Percentiles rank a stretch among this genome's conserved stretches.
Conservation (phyloP, 805 yeast species). For the Komagataella ulmi region DNA sequence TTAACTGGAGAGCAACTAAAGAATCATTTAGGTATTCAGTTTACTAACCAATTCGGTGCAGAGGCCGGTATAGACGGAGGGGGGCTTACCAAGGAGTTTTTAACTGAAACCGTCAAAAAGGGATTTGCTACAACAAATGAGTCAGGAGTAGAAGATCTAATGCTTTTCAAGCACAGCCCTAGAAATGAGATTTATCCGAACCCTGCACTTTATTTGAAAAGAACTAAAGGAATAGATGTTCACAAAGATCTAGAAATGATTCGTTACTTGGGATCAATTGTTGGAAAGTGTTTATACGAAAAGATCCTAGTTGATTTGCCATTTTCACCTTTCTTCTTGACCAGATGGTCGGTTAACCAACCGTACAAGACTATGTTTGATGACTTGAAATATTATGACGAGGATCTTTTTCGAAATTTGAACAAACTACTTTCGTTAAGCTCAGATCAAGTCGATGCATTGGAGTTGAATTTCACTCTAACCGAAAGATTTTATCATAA, state of each 20-base stretch:
- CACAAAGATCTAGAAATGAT: conserved; percentile 17
- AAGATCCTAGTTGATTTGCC: conserved; percentile 67
- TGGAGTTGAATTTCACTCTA: conserved; percentile 58
- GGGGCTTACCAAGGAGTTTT: conserved; percentile 84
- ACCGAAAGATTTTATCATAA: conserved; percentile 24
- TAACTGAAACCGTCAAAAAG: conserved; percentile 58
- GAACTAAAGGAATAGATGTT: conserved; percentile 12
- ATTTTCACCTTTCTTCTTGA: conserved; percentile 78
- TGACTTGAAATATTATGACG: conserved; percentile 63
- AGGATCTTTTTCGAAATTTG: conserved; percentile 49
- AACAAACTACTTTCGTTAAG: conserved; percentile 44
- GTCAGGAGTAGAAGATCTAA: conserved; percentile 3
- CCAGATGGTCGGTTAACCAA: conserved; percentile 43
- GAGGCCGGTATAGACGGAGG: conserved; percentile 97
- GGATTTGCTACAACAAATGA: conserved; percentile 34
- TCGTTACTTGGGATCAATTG: conserved; percentile 64
- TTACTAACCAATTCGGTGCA: conserved; percentile 58
- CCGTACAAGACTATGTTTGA: conserved; percentile 50
- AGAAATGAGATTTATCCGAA: conserved; percentile 63
- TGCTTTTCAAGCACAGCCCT: conserved; percentile 28
- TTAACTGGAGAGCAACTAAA: conserved; percentile 43
- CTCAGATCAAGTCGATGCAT: conserved; percentile 37
- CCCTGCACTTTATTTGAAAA: conserved; percentile 26
- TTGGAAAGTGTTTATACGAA: conserved; percentile 86
- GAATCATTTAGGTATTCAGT: conserved; percentile 44